Conservation (phyloP, 495 filamentous ascomycete species). For the Penicillium lagena region DNA sequence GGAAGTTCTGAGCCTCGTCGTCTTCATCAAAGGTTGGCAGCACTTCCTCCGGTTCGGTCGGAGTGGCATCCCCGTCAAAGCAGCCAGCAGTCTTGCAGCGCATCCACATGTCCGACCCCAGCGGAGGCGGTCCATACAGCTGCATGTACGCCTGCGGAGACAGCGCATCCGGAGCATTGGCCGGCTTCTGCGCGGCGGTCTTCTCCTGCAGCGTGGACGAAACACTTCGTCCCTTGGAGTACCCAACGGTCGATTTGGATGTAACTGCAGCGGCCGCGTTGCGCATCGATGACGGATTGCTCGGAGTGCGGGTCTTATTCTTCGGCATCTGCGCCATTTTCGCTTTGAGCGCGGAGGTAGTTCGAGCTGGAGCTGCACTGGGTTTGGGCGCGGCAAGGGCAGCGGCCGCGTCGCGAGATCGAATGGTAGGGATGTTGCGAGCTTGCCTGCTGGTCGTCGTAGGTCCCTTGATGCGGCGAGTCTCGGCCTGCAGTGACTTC, state of each 20-base stretch:
- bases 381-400: slow-evolving; percentile 41
- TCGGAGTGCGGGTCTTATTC: slow-evolving; percentile 30
- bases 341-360: slow-evolving; percentile 33
- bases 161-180: slow-evolving; percentile 18
- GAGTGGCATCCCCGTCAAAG: slow-evolving; percentile 21
- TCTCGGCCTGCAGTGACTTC: slow-evolving; percentile 1
- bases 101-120: slow-evolving; percentile 38
- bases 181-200: slow-evolving; percentile 8
- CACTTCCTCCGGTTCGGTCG: slow-evolving; percentile 17
- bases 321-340: slow-evolving; percentile 34
- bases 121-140: slow-evolving; percentile 32
- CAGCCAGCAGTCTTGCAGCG: slow-evolving; percentile 30
- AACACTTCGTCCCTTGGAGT: slow-evolving; percentile 65
- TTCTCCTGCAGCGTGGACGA: slow-evolving; percentile 42
- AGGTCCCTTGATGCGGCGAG: slow-evolving; percentile 15
- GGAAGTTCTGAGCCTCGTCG: slow-evolving; percentile 36
- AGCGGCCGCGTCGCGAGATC: slow-evolving; percentile 47
- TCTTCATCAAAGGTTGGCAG: slow-evolving; percentile 34
- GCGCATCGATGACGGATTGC: slow-evolving; percentile 48
- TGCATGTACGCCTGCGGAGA: slow-evolving; percentile 39
- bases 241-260: slow-evolving; percentile 74
- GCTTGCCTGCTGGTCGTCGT: slow-evolving; percentile 15
- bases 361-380: slow-evolving; percentile 25
- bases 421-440: slow-evolving; percentile 36
- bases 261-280: slow-evolving; percentile 55